Percentiles rank a stretch among this genome's conserved stretches.
These are phyloP conservation scores for Aquilaria malaccensis DNA, from an alignment of 345 rosid species.

Conservation along the genomic window DNA sequence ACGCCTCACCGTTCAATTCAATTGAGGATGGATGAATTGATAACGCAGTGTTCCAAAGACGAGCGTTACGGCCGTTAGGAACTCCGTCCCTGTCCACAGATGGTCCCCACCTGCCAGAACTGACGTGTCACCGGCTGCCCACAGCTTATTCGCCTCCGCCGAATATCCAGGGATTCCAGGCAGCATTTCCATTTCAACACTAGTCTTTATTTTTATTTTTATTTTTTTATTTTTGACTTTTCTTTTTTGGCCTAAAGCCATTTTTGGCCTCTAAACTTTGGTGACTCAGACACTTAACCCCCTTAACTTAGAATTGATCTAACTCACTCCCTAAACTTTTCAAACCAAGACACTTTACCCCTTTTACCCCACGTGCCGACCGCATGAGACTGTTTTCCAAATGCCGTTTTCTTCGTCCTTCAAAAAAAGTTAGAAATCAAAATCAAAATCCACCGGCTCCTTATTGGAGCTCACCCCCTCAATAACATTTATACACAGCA, in stretches of 20 bases:
- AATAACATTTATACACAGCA: slow-evolving; percentile 63
- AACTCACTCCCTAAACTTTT: neutral
- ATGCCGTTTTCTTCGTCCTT: too few relatives aligned
- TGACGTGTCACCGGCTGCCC: too few relatives aligned
- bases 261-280: too few relatives aligned
- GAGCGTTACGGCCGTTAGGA: slow-evolving; percentile 37
- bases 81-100: slow-evolving; percentile 22
- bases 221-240: neutral
- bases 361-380: too few relatives aligned
- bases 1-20: slow-evolving; percentile 24
- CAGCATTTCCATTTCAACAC: neutral
- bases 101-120: too few relatives aligned
- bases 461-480: slow-evolving; percentile 74
- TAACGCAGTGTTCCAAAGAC: neutral
- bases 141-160: neutral
- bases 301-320: neutral
- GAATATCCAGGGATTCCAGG: slow-evolving; percentile 15
- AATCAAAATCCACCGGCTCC: slow-evolving; percentile 14
- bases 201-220: slow-evolving; percentile 2
- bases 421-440: too few relatives aligned
- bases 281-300: too few relatives aligned
- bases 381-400: too few relatives aligned
- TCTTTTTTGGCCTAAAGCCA: too few relatives aligned
- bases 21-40: neutral
- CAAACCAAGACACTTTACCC: neutral